Percentiles rank a stretch among this genome's conserved stretches.
Conservation (phyloP, 257 asterid species). For the Solanum piurae region DNA sequence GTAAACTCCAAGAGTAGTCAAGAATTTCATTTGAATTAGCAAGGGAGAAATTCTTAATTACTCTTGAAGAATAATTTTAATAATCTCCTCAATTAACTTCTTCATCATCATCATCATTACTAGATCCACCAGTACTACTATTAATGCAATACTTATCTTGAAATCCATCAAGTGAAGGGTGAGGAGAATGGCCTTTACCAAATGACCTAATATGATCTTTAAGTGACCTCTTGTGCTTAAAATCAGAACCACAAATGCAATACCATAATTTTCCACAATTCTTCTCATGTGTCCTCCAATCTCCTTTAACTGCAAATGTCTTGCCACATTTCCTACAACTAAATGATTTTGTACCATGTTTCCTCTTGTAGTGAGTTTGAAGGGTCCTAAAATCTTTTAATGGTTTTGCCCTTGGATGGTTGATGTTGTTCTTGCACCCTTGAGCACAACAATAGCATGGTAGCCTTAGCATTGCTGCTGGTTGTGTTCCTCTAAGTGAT, state of each 20-base stretch:
- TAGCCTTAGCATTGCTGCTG: slow-evolving; percentile 80
- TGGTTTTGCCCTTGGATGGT: slow-evolving; percentile 81
- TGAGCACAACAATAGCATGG: slow-evolving; percentile 83
- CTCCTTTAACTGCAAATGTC: slow-evolving; percentile 79
- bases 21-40: background rate
- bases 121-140: slow-evolving; percentile 23
- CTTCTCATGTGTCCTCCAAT: slow-evolving; percentile 91
- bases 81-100: slow-evolving; percentile 1
- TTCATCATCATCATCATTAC: slow-evolving; percentile 56
- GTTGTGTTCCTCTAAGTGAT: slow-evolving; percentile 71
- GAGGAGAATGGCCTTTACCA: slow-evolving; percentile 65
- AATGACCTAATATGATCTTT: slow-evolving; percentile 80
- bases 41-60: background rate
- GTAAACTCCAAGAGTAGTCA: background rate
- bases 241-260: slow-evolving; percentile 81
- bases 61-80: background rate
- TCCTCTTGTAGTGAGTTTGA: slow-evolving; percentile 89
- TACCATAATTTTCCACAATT: slow-evolving; percentile 91
- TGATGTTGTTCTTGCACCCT: slow-evolving; percentile 84
- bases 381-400: slow-evolving; percentile 85
- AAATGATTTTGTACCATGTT: slow-evolving; percentile 80
- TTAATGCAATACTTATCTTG: slow-evolving; percentile 27
- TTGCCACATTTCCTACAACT: slow-evolving; percentile 71
- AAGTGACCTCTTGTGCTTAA: slow-evolving; percentile 83
- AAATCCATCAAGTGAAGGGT: slow-evolving; percentile 46